Percentiles rank a stretch among this genome's conserved stretches.
Evolutionary conservation across 176 grass and related monocot species (phyloP).

Genomic region (Aegilops longissima): DNA sequence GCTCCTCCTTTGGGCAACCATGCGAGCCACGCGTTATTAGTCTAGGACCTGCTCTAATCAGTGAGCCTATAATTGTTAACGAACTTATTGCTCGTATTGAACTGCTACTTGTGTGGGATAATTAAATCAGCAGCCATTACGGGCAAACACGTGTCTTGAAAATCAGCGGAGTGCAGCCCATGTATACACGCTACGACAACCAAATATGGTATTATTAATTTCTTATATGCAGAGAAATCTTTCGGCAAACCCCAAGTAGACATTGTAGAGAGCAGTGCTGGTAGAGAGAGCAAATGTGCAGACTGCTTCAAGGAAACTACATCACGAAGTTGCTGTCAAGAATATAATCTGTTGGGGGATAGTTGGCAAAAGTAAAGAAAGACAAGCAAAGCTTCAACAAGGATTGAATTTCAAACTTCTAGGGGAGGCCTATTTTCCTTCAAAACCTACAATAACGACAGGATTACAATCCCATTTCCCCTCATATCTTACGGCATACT

Average conservation of each 20-base stretch:
- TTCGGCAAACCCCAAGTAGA: not conserved
- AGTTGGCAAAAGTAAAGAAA: not conserved
- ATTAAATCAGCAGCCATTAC: not conserved
- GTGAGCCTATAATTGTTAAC: not conserved
- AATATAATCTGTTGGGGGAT: not conserved
- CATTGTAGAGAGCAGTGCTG: not conserved
- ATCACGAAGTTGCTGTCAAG: not conserved
- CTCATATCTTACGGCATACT: too few species aligned
- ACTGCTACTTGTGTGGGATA: not conserved
- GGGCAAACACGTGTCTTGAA: not conserved
- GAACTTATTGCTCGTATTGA: not conserved
- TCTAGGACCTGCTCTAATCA: constrained; percentile 24
- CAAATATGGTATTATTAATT: not conserved
- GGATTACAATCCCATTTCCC: not conserved
- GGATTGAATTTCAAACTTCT: not conserved
- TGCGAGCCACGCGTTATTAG: constrained; percentile 1
- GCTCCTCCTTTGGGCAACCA: constrained; percentile 22
- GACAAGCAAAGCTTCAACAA: not conserved
- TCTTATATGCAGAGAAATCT: not conserved
- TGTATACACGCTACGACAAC: not conserved
- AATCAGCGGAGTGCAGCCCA: not conserved
- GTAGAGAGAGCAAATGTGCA: not conserved
- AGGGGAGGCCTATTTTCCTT: not conserved
- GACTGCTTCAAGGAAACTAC: not conserved
- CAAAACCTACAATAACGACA: not conserved